Conservation (phyloP, 1,284 basidiomycete species). For the Ustilago cynodontis region DNA sequence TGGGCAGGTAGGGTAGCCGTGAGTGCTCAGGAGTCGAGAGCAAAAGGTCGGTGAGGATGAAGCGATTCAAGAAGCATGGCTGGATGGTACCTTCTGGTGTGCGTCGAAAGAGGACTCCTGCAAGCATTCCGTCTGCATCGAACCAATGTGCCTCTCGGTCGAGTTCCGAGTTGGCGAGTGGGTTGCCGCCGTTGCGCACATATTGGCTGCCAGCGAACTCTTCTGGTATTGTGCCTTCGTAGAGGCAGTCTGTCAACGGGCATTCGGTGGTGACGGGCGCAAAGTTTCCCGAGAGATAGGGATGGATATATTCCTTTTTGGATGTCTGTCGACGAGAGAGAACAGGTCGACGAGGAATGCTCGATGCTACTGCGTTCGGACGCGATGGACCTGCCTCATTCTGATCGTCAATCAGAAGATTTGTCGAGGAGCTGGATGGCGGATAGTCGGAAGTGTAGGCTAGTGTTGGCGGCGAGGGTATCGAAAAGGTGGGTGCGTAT, state of each 20-base stretch:
- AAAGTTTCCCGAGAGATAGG: slow-evolving; percentile 70
- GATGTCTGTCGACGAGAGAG: slow-evolving; percentile 37
- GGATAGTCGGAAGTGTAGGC: slow-evolving; percentile 3
- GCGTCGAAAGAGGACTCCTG: slow-evolving; percentile 72
- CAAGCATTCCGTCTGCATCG: slow-evolving; percentile 72
- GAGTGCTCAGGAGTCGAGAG: slow-evolving; percentile 60
- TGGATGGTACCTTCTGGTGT: slow-evolving; percentile 40
- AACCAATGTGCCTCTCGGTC: slow-evolving; percentile 68
- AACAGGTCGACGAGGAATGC: slow-evolving; percentile 34
- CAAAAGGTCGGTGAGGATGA: slow-evolving; percentile 70
- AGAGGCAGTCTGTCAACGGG: slow-evolving; percentile 64
- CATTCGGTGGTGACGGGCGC: slow-evolving; percentile 66
- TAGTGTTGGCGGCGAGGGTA: slow-evolving; percentile 24
- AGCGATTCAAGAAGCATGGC: slow-evolving; percentile 70
- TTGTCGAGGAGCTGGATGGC: slow-evolving; percentile 16
- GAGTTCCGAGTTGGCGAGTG: slow-evolving; percentile 57
- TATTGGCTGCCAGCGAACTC: slow-evolving; percentile 71
- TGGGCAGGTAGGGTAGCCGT: slow-evolving; percentile 71
- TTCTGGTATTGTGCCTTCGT: slow-evolving; percentile 61
- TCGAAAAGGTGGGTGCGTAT: slow-evolving; percentile 20
- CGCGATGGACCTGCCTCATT: slow-evolving; percentile 20
- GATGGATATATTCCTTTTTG: slow-evolving; percentile 60
- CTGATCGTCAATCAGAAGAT: slow-evolving; percentile 5
- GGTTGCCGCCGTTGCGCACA: slow-evolving; percentile 73
- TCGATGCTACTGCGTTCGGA: not conserved